A percentile compares a stretch with the other conserved stretches of the same genome.
Conservation (phyloP, 2,329 filamentous ascomycete genomes). For the Penicillium sp. region DNA sequence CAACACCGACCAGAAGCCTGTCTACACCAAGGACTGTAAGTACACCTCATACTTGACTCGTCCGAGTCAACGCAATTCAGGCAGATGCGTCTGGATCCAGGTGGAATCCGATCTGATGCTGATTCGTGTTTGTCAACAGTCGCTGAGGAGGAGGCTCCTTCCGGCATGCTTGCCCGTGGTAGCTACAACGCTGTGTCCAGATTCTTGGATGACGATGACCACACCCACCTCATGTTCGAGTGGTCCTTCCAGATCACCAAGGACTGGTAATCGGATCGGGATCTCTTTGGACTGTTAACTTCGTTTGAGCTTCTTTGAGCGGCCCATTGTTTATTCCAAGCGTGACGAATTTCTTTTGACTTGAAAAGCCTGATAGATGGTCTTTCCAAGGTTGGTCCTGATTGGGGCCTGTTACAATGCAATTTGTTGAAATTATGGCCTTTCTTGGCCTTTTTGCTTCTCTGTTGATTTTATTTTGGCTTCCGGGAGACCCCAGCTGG, state of each 20-base stretch:
- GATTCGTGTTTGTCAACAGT: conserved; percentile 54
- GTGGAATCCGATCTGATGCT: not conserved
- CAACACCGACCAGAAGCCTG: conserved; percentile 81
- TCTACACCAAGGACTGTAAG: conserved; percentile 92
- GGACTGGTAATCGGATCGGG: conserved; percentile 65
- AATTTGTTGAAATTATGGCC: conserved; percentile 1
- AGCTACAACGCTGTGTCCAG: conserved; percentile 86
- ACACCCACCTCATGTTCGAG: conserved; percentile 85
- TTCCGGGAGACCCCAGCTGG: not conserved
- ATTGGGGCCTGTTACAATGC: conserved; percentile 13
- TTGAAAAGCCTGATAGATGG: conserved; percentile 29
- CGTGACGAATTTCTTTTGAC: conserved; percentile 31
- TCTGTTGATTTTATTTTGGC: conserved; percentile 1
- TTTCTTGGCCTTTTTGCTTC: not conserved
- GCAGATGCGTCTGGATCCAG: not conserved
- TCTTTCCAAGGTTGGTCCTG: conserved; percentile 13
- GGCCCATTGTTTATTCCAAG: conserved; percentile 23
- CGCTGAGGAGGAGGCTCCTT: conserved; percentile 86
- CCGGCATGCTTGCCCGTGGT: conserved; percentile 84
- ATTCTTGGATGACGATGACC: conserved; percentile 94
- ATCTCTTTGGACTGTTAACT: conserved; percentile 5
- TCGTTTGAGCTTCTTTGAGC: conserved; percentile 24
- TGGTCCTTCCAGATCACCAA: conserved; percentile 98
- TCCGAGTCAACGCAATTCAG: not conserved
- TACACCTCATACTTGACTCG: not conserved